Evolutionary conservation across 2,329 filamentous ascomycete species (phyloP), one percentile per base, ranked within the genome.

Genomic region (Anthostomella pinea): DNA sequence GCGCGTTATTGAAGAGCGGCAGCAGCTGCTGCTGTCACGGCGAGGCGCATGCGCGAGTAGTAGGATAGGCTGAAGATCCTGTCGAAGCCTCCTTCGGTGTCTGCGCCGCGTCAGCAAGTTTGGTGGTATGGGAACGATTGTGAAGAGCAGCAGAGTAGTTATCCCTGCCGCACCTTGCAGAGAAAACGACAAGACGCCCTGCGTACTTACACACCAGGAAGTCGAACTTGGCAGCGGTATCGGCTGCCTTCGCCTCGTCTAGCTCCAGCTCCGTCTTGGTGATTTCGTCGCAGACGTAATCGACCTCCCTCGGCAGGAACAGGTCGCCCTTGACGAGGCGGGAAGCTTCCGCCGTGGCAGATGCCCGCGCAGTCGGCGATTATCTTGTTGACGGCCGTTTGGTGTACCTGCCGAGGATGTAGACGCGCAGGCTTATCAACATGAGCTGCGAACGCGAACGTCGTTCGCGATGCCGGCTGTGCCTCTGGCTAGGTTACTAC

Each of bases 261-360:
- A 38, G 30, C 6, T 41, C 38, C 30, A 38, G 30, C 39, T 66
- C 62, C 3, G 43, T 25, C 17, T 37, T 27, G 2, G 38, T 45
- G 28, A 66, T 56, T 7, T 59, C 47, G 2, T 33, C 40, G 22
- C 50, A 60, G 6, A 58, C 48, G 5, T 35, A 38, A 40, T 66
- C 63, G 7, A 64, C 61, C 20, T 64, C 56, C n/a, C 36, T 47
- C 8, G 65, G 42, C 5, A 63, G 43, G 5, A 57, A 45, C 15
- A 65, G 35, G 33, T 64, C 59, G 2, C 39, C 33, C 33, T 52
- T 34, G n/a, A 66, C 31, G 33, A 64, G 65, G 8, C 38, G 48
- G n/a, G 49, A 59, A 65, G 4, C 56, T 44, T 4, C 54, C 63
- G 3, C 44, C 41, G 0, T 62, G 53, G 32, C 53, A 61, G 1